Conservation (phyloP, 108 stramenopile species). For the Nitzschia inconspicua region DNA sequence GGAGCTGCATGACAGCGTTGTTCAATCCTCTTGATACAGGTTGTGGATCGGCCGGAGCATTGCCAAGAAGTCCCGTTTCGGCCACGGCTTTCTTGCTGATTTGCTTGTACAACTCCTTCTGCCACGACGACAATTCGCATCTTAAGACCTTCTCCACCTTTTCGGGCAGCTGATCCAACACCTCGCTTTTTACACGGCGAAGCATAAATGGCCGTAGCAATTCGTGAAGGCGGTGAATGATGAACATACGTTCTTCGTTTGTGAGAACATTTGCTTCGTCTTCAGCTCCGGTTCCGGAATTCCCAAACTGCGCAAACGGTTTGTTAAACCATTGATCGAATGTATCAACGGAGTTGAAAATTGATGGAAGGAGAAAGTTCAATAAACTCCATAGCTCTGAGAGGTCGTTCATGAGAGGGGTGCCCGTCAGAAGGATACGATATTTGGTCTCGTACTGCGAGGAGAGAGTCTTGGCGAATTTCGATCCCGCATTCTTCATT, state of each 20-base stretch:
- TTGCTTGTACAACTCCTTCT: conserved; percentile 86
- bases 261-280: conserved; percentile 54
- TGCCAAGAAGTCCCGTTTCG: conserved; percentile 39
- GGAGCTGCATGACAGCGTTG: conserved; percentile 92
- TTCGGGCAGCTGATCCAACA: conserved; percentile 81
- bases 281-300: conserved; percentile 16
- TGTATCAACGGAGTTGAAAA: conserved; percentile 70
- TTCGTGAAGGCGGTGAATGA: conserved; percentile 91
- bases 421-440: conserved; percentile 83
- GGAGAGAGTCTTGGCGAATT: conserved; percentile 67
- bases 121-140: conserved; percentile 82
- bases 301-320: conserved; percentile 81
- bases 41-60: conserved; percentile 1
- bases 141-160: conserved; percentile 90
- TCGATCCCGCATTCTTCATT: conserved; percentile 78
- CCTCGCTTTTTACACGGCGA: conserved; percentile 86
- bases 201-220: conserved; percentile 91
- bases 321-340: conserved; percentile 91
- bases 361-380: conserved; percentile 63
- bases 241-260: conserved; percentile 89
- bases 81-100: conserved; percentile 67
- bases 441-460: conserved; percentile 49
- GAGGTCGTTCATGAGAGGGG: conserved; percentile 83
- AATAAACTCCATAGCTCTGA: conserved; percentile 69
- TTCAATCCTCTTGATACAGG: conserved; percentile 62